phyloP scores from a whole-genome alignment of 495 filamentous ascomycete genomes.

The Tirmania nivea region DNA sequence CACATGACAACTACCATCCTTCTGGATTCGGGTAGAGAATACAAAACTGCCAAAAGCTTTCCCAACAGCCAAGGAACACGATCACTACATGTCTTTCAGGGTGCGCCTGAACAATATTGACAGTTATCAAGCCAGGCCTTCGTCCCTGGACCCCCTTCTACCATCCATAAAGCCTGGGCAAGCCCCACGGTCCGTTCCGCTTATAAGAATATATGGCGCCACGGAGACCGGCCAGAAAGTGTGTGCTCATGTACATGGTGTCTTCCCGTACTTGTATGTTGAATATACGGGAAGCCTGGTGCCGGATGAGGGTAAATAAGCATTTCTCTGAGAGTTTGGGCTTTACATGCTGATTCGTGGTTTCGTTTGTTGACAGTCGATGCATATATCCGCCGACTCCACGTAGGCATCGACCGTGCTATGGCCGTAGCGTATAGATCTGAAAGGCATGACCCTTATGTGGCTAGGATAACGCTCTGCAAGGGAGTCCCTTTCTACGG shows the following conservation, averaged over 20 bases:
- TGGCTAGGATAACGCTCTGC: constrained; percentile 73
- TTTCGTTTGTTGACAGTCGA: not conserved
- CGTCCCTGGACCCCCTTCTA: constrained; percentile 61
- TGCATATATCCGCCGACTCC: constrained; percentile 40
- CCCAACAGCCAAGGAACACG: too few relatives aligned
- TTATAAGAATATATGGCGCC: constrained; percentile 78
- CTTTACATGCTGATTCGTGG: too few relatives aligned
- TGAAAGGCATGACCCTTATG: constrained; percentile 42
- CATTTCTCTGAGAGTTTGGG: too few relatives aligned
- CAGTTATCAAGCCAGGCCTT: constrained; percentile 61
- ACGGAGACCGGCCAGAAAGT: constrained; percentile 93
- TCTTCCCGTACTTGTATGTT: constrained; percentile 82
- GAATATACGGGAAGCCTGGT: constrained; percentile 56
- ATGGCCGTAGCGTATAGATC: constrained; percentile 58
- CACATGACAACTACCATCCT: too few relatives aligned
- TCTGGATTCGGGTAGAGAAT: too few relatives aligned
- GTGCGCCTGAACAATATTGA: constrained; percentile 87
- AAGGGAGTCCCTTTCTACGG: constrained; percentile 94
- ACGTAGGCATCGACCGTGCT: constrained; percentile 60
- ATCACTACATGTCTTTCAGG: constrained; percentile 28
- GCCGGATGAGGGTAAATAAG: constrained; percentile 35
- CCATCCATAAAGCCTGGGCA: constrained; percentile 33
- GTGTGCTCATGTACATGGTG: constrained; percentile 90
- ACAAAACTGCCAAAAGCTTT: too few relatives aligned
- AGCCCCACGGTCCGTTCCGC: constrained; percentile 49